A percentile compares a stretch with the other conserved stretches of the same genome.
Evolutionary conservation across 805 yeast species (phyloP).

Genomic region (Yamadazyma akitaensis): DNA sequence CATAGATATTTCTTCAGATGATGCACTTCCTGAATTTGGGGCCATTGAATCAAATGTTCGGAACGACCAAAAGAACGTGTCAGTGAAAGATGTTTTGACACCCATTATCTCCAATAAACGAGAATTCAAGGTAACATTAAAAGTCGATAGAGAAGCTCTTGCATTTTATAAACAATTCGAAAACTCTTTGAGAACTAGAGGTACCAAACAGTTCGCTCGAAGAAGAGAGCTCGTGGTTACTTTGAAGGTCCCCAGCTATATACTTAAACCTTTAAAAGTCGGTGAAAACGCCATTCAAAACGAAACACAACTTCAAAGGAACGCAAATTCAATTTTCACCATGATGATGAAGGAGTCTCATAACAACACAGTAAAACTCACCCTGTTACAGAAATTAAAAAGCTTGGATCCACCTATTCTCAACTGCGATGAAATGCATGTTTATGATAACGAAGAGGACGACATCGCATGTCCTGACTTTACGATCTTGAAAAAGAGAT

Average conservation of each 20-base stretch:
- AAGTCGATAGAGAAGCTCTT: slow-evolving; percentile 22
- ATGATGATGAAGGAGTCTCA: slow-evolving; percentile 38
- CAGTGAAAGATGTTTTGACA: slow-evolving; percentile 44
- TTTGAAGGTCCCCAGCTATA: slow-evolving; percentile 7
- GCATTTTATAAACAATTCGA: slow-evolving; percentile 23
- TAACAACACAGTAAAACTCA: slow-evolving; percentile 22
- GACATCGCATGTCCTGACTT: not conserved
- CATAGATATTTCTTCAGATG: not conserved
- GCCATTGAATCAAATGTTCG: slow-evolving; percentile 21
- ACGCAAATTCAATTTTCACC: slow-evolving; percentile 25
- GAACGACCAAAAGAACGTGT: slow-evolving; percentile 18
- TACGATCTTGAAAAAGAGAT: not conserved
- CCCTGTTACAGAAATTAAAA: slow-evolving; percentile 30
- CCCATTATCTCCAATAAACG: slow-evolving; percentile 22
- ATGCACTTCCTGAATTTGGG: not conserved
- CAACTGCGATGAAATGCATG: slow-evolving; percentile 29
- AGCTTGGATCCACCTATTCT: slow-evolving; percentile 32
- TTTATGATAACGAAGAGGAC: slow-evolving; percentile 11
- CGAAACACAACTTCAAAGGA: slow-evolving; percentile 8
- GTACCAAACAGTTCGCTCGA: slow-evolving; percentile 14
- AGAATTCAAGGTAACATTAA: slow-evolving; percentile 19
- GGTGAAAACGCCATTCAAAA: not conserved
- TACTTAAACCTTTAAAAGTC: not conserved
- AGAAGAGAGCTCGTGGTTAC: slow-evolving; percentile 1
- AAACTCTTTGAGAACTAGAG: slow-evolving; percentile 29